Evolutionary conservation across 768 basidiomycete genomes (phyloP).

Genomic region (Suillus occidentalis): DNA sequence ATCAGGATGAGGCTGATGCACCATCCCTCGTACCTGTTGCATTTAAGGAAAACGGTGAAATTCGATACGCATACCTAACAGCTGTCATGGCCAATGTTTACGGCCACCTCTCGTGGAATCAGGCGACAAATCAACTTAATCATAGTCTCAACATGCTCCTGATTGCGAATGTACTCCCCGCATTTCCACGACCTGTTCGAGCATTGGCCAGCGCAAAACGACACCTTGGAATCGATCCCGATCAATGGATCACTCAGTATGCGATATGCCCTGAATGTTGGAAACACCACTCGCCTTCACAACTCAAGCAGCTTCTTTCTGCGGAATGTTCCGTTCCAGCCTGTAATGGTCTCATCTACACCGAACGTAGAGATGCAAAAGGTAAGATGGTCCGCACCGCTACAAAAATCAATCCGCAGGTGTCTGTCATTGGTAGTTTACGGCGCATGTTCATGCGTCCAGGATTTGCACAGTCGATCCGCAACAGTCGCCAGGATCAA

Average conservation of each 20-base stretch:
- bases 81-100: no score
- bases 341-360: neutral
- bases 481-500: neutral
- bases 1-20: no score
- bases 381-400: neutral
- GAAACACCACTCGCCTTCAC: neutral
- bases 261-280: neutral
- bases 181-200: constrained; percentile 9
- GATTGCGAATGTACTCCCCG: no score
- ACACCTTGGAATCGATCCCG: constrained; percentile 26
- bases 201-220: constrained; percentile 11
- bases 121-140: no score
- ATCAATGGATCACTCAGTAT: constrained; percentile 24
- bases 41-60: no score
- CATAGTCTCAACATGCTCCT: no score
- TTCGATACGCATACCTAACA: no score
- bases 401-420: neutral
- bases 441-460: neutral
- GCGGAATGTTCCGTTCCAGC: neutral
- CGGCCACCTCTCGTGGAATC: no score
- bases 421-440: neutral
- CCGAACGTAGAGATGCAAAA: neutral
- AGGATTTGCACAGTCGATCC: neutral
- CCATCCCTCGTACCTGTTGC: no score
- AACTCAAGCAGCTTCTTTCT: neutral